These are phyloP conservation scores for Populus davidiana DNA, from an alignment of 345 rosid genomes.

Conservation along the genomic window DNA sequence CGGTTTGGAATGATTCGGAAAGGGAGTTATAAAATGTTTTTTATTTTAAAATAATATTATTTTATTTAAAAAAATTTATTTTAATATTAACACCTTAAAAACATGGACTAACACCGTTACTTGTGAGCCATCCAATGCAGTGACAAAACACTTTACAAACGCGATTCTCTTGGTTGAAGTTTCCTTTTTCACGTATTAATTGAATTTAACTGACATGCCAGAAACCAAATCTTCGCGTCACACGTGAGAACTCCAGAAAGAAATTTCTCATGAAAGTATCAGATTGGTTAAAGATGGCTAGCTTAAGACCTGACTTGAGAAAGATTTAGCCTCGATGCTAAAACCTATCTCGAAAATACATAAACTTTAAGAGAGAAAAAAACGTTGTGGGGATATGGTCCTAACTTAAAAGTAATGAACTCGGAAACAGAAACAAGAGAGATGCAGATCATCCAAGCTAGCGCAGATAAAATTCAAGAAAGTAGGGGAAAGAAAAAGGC, in stretches of 20 bases:
- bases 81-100: too few relatives aligned
- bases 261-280: background rate
- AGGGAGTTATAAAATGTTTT: too few relatives aligned
- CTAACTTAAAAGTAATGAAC: background rate
- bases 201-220: background rate
- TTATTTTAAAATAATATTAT: too few relatives aligned
- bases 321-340: background rate
- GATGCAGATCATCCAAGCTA: background rate
- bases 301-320: background rate
- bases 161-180: background rate
- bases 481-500: background rate
- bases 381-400: background rate
- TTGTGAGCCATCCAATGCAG: background rate
- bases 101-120: background rate
- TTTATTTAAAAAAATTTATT: too few relatives aligned
- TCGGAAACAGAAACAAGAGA: background rate
- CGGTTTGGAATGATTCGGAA: too few relatives aligned
- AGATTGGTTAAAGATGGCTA: background rate
- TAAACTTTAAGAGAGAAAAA: background rate
- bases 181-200: background rate
- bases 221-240: background rate
- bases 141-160: background rate
- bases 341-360: background rate
- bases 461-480: background rate
- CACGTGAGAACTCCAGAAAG: background rate